These are phyloP conservation scores for Monosporascus ibericus DNA, from an alignment of 2,329 filamentous ascomycete species.

Conservation along the genomic window DNA sequence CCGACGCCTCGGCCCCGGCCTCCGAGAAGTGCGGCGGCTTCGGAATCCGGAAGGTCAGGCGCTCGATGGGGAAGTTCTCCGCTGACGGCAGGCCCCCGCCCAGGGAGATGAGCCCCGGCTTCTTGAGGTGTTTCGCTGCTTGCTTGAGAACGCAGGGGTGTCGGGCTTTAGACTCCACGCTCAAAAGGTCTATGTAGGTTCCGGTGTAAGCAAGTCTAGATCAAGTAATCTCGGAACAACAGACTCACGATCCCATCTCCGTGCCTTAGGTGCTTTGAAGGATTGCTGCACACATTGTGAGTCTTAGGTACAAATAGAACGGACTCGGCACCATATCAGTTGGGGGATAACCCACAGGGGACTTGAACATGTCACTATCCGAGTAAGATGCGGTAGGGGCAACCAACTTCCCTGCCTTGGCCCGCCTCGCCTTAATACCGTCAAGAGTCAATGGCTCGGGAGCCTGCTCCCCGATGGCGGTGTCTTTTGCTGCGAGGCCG, in stretches of 20 bases:
- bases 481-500: constrained; percentile 14
- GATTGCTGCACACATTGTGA: constrained; percentile 28
- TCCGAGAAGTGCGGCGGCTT: constrained; percentile 64
- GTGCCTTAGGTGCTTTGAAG: constrained; percentile 66
- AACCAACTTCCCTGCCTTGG: constrained; percentile 64
- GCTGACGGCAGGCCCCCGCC: constrained; percentile 86
- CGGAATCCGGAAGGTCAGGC: constrained; percentile 69
- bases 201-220: constrained; percentile 2
- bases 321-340: constrained; percentile 19
- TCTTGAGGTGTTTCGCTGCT: constrained; percentile 73
- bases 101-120: constrained; percentile 80
- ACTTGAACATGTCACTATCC: constrained; percentile 80
- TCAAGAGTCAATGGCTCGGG: constrained; percentile 49
- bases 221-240: neutral
- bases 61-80: constrained; percentile 87
- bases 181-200: constrained; percentile 46
- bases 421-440: constrained; percentile 61
- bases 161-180: constrained; percentile 52
- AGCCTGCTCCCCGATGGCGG: constrained; percentile 14
- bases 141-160: constrained; percentile 71
- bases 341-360: constrained; percentile 44
- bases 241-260: constrained; percentile 75
- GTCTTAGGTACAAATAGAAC: constrained; percentile 12
- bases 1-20: constrained; percentile 50
- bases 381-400: constrained; percentile 72